Percentiles rank a stretch among this genome's conserved stretches.
phyloP scores from a whole-genome alignment of 1,284 basidiomycete genomes.

The Schizopora paradoxa region DNA sequence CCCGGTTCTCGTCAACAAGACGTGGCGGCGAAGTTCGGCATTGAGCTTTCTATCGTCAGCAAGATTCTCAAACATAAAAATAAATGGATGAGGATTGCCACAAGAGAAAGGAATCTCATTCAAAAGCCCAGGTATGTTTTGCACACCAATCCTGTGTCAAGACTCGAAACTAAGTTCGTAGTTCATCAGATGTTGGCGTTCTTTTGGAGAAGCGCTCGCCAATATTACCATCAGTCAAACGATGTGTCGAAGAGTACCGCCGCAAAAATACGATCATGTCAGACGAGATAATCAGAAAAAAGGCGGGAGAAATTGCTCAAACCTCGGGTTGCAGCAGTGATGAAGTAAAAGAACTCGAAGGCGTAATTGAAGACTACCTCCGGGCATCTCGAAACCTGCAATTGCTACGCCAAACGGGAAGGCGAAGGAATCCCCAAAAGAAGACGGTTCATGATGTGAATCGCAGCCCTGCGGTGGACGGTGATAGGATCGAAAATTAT shows the following conservation, averaged over 20 bases:
- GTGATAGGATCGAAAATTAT: too few species aligned
- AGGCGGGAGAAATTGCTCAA: slow-evolving; percentile 73
- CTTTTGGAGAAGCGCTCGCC: too few species aligned
- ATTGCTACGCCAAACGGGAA: too few species aligned
- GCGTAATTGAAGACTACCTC: too few species aligned
- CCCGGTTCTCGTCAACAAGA: slow-evolving; percentile 74
- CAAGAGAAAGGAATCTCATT: slow-evolving; percentile 49
- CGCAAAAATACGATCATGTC: slow-evolving; percentile 50
- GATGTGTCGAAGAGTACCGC: slow-evolving; percentile 55
- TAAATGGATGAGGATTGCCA: slow-evolving; percentile 70
- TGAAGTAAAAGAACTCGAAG: too few species aligned
- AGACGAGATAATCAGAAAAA: slow-evolving; percentile 65
- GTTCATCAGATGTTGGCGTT: too few species aligned
- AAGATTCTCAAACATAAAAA: slow-evolving; percentile 85
- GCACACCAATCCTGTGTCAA: slow-evolving; percentile 10
- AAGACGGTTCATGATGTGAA: too few species aligned
- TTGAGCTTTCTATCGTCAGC: slow-evolving; percentile 90
- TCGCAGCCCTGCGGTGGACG: too few species aligned
- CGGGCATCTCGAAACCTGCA: too few species aligned
- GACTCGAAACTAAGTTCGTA: slow-evolving; percentile 26
- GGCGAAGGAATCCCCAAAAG: too few species aligned
- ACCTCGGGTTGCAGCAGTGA: too few species aligned
- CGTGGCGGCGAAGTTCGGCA: slow-evolving; percentile 68
- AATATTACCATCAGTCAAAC: too few species aligned
- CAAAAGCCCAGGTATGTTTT: slow-evolving; percentile 58